phyloP scores from a whole-genome alignment of 306 rosid species.

The Dicorynia guianensis region DNA sequence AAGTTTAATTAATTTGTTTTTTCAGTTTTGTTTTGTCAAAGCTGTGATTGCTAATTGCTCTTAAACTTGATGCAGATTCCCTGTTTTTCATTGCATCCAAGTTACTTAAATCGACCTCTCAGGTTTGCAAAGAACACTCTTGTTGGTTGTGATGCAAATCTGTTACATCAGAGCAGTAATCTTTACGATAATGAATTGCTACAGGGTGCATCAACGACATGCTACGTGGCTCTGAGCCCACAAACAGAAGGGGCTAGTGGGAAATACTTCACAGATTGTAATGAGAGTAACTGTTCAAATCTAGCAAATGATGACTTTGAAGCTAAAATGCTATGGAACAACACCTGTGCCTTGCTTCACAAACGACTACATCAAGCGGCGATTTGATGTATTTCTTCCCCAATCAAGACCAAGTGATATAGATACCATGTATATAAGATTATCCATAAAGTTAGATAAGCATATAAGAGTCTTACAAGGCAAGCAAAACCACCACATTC shows the following conservation, averaged over 20 bases:
- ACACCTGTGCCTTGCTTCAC: slow-evolving; percentile 65
- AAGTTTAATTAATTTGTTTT: not conserved
- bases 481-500: slow-evolving; percentile 29
- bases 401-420: not conserved
- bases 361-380: slow-evolving; percentile 61
- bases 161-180: not conserved
- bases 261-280: slow-evolving; percentile 84
- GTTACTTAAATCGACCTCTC: slow-evolving; percentile 78
- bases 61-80: slow-evolving; percentile 68
- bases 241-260: slow-evolving; percentile 75
- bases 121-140: slow-evolving; percentile 54
- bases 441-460: slow-evolving; percentile 4
- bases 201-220: slow-evolving; percentile 92
- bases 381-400: slow-evolving; percentile 32
- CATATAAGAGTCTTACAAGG: slow-evolving; percentile 9
- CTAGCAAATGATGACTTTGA: slow-evolving; percentile 81
- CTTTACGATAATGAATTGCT: not conserved
- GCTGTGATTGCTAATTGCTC: slow-evolving; percentile 29
- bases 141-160: no score
- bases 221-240: slow-evolving; percentile 83
- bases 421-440: slow-evolving; percentile 41
- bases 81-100: slow-evolving; percentile 91
- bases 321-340: slow-evolving; percentile 79
- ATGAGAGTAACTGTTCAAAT: slow-evolving; percentile 71
- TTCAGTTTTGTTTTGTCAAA: slow-evolving; percentile 6